phyloP scores from a whole-genome alignment of 345 rosid species.

The Moringa oleifera region DNA sequence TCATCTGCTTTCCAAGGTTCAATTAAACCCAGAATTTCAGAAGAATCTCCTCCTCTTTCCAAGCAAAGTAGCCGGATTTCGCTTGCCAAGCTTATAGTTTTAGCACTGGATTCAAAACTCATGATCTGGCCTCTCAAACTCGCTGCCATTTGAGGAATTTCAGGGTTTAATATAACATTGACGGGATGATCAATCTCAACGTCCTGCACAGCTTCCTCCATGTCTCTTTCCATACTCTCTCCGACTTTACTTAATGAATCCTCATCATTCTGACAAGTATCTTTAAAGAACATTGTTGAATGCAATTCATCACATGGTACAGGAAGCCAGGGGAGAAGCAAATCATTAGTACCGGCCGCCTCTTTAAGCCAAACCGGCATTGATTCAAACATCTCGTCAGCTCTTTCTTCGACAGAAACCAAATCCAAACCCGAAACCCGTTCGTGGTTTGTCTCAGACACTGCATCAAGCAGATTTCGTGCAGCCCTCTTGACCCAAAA shows the following conservation, averaged over 20 bases:
- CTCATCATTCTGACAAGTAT: constrained; percentile 25
- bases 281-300: constrained; percentile 23
- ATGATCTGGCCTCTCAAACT: constrained; percentile 33
- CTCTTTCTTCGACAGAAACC: constrained; percentile 33
- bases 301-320: constrained; percentile 27
- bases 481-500: constrained; percentile 70
- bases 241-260: constrained; percentile 22
- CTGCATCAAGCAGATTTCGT: constrained; percentile 52
- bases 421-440: constrained; percentile 37
- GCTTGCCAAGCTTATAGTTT: constrained; percentile 36
- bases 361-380: constrained; percentile 55
- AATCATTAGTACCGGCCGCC: constrained; percentile 15
- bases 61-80: constrained; percentile 49
- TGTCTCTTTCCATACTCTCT: constrained; percentile 28
- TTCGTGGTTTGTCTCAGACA: constrained; percentile 37
- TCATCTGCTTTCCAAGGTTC: constrained; percentile 76
- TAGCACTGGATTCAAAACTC: constrained; percentile 39
- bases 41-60: constrained; percentile 30
- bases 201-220: constrained; percentile 21
- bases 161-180: constrained; percentile 28
- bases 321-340: constrained; percentile 67
- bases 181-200: constrained; percentile 23
- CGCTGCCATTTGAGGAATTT: constrained; percentile 30
- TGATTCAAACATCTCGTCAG: constrained; percentile 35
- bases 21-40: constrained; percentile 44